Base-by-base conservation (phyloP, 1,139 yeast species). In the Yamadazyma dushanensis region DNA sequence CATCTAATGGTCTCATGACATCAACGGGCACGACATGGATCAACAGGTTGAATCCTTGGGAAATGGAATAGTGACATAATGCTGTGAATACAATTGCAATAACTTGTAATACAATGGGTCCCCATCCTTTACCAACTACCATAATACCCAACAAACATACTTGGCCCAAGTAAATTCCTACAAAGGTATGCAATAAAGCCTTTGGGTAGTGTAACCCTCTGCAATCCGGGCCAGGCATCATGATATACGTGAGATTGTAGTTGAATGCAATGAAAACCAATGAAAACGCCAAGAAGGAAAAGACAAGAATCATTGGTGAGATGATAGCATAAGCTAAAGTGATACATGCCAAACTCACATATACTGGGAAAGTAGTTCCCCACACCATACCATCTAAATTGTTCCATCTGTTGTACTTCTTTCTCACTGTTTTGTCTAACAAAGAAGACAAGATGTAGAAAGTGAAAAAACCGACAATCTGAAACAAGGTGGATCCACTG, bases 101-200 rank as follows among this genome's bases (percentile, higher is more conserved):
- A 7, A 77, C 83, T 59, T 85, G 88, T 36, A 92, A 64, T 11
- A 77, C 90, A 46, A 90, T 75, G 32, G 96, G 95, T 26, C 96
- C 97, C 96, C 96, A 90, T 39, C 95, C 86, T 70, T 88, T 87
- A 45, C 95, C 94, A 52, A 89, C 88, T 18, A 80, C 87, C 56
- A 89, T 88, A 45, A 92, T 69, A 38, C 95, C 97, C 46, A 90
- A 63, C 54, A 92, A 56, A 66, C 96, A 87, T 21, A 89, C 61
- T 61, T 92, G 92, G 15, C 94, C 95, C 46, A 92, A 61, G 59
- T 92, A 92, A 31, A 92, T 62, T 39, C 97, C 97, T 27, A 85
- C 82, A 54, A 92, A 80, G 0, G 92, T 81, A 63, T 92, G 96
- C 61, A 82, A 83, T 44, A 92, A 66, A 2, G 97, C 97, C 47